phyloP scores from a whole-genome alignment of 352 stramenopile species.

The Phytophthora sansomeana region DNA sequence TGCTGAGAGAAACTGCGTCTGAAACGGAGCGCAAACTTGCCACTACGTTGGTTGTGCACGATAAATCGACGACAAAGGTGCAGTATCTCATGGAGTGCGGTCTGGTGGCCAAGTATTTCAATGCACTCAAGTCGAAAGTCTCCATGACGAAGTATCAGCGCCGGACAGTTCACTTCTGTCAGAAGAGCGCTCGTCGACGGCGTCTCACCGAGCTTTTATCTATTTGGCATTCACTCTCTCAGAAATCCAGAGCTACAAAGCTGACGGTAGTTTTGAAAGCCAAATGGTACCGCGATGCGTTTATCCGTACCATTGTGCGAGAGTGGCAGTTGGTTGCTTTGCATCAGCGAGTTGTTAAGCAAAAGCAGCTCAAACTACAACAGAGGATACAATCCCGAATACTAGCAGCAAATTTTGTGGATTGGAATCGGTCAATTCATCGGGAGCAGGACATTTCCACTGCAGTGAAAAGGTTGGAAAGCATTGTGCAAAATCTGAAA shows the following conservation, averaged over 20 bases:
- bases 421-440: conserved; percentile 27
- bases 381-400: conserved; percentile 6
- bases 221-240: conserved; percentile 19
- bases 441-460: conserved; percentile 1
- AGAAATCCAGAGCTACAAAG: conserved; percentile 14
- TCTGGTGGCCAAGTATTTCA: conserved; percentile 36
- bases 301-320: conserved; percentile 15
- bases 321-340: conserved; percentile 14
- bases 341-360: conserved; percentile 15
- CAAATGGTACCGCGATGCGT: conserved; percentile 5
- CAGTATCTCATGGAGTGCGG: conserved; percentile 22
- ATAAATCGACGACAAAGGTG: conserved; percentile 21
- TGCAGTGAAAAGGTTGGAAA: conserved; percentile 7
- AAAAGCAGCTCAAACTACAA: conserved; percentile 28
- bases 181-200: conserved; percentile 23
- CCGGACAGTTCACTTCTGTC: conserved; percentile 17
- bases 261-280: conserved; percentile 12
- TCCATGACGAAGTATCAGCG: conserved; percentile 18
- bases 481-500: conserved; percentile 1
- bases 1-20: conserved; percentile 3
- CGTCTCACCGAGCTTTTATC: conserved; percentile 26
- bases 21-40: conserved; percentile 25
- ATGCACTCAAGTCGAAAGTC: conserved; percentile 31
- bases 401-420: conserved; percentile 2
- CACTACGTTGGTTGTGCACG: conserved; percentile 1